Conservation (phyloP, 768 basidiomycete genomes). For the Boletales sp. region DNA sequence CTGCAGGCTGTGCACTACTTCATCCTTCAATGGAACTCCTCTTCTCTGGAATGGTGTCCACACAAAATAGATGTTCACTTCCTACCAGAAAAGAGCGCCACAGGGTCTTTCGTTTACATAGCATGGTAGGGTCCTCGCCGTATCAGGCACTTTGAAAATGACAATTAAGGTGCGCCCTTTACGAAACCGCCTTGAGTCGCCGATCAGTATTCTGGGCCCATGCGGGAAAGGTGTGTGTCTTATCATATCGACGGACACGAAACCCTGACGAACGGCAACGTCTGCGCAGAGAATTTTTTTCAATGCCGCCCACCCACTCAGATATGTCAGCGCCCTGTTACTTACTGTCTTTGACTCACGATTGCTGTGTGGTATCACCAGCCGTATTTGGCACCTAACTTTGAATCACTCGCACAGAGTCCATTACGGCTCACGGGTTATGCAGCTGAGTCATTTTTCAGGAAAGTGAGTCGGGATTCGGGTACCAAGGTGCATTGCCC, state of each 20-base stretch:
- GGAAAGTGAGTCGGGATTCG: no score
- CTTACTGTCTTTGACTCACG: no score
- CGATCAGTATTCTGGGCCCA: slow-evolving; percentile 9
- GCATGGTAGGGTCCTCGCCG: slow-evolving; percentile 5
- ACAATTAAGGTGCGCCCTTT: slow-evolving; percentile 11
- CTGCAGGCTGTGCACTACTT: not conserved
- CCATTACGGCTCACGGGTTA: no score
- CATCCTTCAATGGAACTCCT: not conserved
- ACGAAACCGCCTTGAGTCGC: slow-evolving; percentile 13
- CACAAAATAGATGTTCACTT: not conserved
- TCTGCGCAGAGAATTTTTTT: not conserved
- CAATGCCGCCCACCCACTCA: no score
- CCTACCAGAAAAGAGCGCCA: not conserved
- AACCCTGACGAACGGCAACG: not conserved
- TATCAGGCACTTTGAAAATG: slow-evolving; percentile 15
- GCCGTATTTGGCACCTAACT: no score
- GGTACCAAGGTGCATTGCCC: no score
- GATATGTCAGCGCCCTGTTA: no score
- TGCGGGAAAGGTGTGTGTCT: slow-evolving; percentile 1
- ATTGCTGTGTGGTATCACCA: no score
- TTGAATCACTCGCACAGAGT: no score
- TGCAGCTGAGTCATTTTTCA: no score
- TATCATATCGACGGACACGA: not conserved
- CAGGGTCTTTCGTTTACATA: slow-evolving; percentile 19
- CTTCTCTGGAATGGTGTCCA: no score